These are phyloP conservation scores for Amylocystis lapponica DNA, from an alignment of 768 basidiomycete genomes.

Conservation along the genomic window DNA sequence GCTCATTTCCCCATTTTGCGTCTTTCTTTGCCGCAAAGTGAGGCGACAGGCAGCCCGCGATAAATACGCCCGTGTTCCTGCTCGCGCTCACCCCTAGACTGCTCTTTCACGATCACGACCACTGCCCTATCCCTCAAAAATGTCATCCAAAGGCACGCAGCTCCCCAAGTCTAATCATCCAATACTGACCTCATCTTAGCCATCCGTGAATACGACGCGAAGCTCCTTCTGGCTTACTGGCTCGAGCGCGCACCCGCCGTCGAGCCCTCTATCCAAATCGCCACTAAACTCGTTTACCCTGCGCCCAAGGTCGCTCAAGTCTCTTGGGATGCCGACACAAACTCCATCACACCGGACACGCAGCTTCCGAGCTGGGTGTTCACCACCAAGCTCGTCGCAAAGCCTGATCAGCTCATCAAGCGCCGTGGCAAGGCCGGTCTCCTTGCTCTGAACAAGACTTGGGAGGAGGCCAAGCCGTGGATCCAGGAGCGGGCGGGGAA, in stretches of 20 bases:
- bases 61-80: conserved; percentile 4
- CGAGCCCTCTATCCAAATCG: conserved; percentile 50
- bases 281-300: conserved; percentile 59
- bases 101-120: conserved; percentile 7
- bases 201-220: conserved; percentile 98
- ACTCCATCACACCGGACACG: conserved; percentile 50
- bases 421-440: conserved; percentile 98
- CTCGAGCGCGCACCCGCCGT: conserved; percentile 84
- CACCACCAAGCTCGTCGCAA: conserved; percentile 85
- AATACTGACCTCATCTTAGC: conserved; percentile 30
- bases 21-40: conserved; percentile 16
- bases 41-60: conserved; percentile 16
- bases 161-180: background rate
- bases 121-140: conserved; percentile 13
- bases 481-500: conserved; percentile 86
- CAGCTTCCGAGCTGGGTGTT: conserved; percentile 77
- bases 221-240: conserved; percentile 97
- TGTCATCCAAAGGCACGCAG: conserved; percentile 25
- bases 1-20: conserved; percentile 17
- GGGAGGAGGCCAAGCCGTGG: conserved; percentile 86
- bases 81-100: background rate
- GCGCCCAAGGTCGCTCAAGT: conserved; percentile 79
- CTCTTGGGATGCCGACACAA: conserved; percentile 73
- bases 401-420: conserved; percentile 99
- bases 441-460: conserved; percentile 88